phyloP scores from a whole-genome alignment of 805 yeast genomes.

The Hanseniaspora thailandica region DNA sequence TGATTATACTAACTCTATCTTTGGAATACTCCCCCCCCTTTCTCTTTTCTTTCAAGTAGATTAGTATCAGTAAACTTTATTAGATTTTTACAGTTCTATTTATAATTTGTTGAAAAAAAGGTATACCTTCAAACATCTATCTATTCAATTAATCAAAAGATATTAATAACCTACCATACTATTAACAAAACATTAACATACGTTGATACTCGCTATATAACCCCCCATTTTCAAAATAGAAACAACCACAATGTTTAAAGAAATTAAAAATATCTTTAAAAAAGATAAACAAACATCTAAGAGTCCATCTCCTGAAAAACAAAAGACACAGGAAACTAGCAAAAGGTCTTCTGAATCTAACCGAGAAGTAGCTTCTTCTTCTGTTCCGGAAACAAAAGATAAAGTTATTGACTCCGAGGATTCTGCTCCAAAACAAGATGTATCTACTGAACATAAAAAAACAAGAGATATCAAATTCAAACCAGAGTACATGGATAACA shows the following conservation, averaged over 20 bases:
- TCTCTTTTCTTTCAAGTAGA: too few species aligned
- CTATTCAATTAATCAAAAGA: too few species aligned
- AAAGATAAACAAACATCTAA: slow-evolving; percentile 7
- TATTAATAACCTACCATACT: too few species aligned
- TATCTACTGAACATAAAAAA: background rate
- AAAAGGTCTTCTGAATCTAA: background rate
- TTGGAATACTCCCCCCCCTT: too few species aligned
- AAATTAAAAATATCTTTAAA: slow-evolving; percentile 10
- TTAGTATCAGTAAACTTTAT: too few species aligned
- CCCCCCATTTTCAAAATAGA: background rate
- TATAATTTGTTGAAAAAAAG: too few species aligned
- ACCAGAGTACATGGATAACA: slow-evolving; percentile 1
- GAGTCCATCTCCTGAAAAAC: background rate
- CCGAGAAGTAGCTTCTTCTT: background rate
- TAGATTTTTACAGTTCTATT: too few species aligned
- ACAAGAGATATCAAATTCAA: slow-evolving; percentile 11
- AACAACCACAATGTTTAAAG: slow-evolving; percentile 10
- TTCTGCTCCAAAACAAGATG: background rate
- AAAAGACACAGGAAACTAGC: background rate
- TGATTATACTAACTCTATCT: too few species aligned
- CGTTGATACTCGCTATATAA: too few species aligned
- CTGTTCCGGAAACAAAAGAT: background rate
- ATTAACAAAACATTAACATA: too few species aligned
- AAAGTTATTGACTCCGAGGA: background rate
- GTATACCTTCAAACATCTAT: too few species aligned